Conservation (phyloP, 768 basidiomycete genomes). For the Grammothele lineata region DNA sequence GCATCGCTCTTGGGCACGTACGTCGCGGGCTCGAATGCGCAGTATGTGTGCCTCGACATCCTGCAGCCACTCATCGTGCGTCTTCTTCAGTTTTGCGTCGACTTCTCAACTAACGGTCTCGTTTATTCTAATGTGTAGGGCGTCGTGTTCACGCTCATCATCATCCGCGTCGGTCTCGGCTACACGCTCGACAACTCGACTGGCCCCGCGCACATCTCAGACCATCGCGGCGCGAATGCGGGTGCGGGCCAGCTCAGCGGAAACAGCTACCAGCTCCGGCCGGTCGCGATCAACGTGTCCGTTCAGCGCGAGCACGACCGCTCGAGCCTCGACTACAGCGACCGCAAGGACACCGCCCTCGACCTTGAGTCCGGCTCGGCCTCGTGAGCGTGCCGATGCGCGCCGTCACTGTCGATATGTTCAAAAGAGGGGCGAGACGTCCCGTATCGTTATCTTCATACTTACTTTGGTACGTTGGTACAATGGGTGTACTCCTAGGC, state of each 20-base stretch:
- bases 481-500: too few species aligned
- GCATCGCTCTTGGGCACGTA: conserved; percentile 5
- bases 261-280: conserved; percentile 1
- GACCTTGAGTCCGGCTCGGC: conserved; percentile 4
- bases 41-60: conserved; percentile 6
- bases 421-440: too few species aligned
- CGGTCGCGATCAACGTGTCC: conserved; percentile 7
- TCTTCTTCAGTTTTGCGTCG: too few species aligned
- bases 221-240: not conserved
- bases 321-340: conserved; percentile 1
- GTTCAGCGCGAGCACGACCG: conserved; percentile 4
- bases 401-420: too few species aligned
- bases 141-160: conserved; percentile 3
- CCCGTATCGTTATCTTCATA: too few species aligned
- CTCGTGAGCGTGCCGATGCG: too few species aligned
- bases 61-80: conserved; percentile 12
- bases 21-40: conserved; percentile 6
- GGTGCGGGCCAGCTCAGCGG: not conserved
- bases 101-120: too few species aligned
- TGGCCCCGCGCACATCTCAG: not conserved
- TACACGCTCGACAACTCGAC: conserved; percentile 6
- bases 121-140: too few species aligned
- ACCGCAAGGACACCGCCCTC: conserved; percentile 1
- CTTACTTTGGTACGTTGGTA: too few species aligned
- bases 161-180: conserved; percentile 3